Evolutionary conservation across 345 rosid genomes (phyloP).

Genomic region (Sisymbrium irio): DNA sequence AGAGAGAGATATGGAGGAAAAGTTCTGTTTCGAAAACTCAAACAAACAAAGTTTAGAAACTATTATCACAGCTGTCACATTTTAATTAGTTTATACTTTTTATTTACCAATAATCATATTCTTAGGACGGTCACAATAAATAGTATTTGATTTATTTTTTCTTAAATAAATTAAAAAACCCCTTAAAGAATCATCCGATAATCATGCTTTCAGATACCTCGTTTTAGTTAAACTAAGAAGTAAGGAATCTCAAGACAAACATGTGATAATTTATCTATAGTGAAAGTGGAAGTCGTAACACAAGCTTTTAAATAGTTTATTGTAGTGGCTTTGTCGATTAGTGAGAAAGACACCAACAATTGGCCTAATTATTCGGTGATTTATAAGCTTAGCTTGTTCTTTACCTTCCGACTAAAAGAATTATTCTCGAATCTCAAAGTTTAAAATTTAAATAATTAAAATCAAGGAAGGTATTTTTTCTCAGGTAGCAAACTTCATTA

Average conservation of each 20-base stretch:
- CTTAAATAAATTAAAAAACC: too few relatives aligned
- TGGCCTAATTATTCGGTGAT: neutral
- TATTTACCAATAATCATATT: too few relatives aligned
- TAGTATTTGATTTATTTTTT: too few relatives aligned
- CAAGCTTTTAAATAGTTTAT: slow-evolving; percentile 18
- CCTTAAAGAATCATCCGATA: too few relatives aligned
- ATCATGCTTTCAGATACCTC: too few relatives aligned
- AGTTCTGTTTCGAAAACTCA: too few relatives aligned
- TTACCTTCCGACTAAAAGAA: neutral
- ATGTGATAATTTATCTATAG: neutral
- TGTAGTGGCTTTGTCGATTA: neutral
- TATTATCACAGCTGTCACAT: too few relatives aligned
- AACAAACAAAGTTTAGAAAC: too few relatives aligned
- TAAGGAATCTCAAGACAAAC: slow-evolving; percentile 3
- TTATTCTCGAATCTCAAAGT: neutral
- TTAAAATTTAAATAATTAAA: neutral
- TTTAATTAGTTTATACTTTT: too few relatives aligned
- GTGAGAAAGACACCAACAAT: slow-evolving; percentile 7
- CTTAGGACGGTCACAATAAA: too few relatives aligned
- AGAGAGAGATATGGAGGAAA: too few relatives aligned
- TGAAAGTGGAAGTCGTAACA: slow-evolving; percentile 14
- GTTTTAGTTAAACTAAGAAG: neutral
- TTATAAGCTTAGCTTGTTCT: neutral
- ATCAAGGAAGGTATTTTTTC: slow-evolving; percentile 1
- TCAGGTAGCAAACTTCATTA: neutral